Evolutionary conservation across 1,284 basidiomycete species (phyloP).

Genomic region (Amylostereum areolatum): DNA sequence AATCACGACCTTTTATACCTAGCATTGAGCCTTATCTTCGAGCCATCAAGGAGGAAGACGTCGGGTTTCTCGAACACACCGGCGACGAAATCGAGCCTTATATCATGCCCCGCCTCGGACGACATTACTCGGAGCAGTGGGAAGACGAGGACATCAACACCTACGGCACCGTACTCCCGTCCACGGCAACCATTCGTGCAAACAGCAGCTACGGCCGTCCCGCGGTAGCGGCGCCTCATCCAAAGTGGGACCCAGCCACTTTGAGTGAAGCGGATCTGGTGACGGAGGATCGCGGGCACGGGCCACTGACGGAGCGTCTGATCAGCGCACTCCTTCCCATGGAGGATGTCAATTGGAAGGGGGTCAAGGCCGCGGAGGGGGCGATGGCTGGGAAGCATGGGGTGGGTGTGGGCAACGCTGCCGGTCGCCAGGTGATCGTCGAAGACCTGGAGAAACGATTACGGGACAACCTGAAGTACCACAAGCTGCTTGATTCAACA

Average conservation of each 20-base stretch:
- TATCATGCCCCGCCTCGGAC: conserved; percentile 80
- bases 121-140: conserved; percentile 88
- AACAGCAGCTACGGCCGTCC: conserved; percentile 21
- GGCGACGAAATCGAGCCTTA: conserved; percentile 85
- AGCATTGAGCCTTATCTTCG: conserved; percentile 85
- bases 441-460: conserved; percentile 66
- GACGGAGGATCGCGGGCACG: conserved; percentile 70
- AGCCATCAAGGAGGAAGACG: conserved; percentile 82
- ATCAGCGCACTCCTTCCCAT: conserved; percentile 74
- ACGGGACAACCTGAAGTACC: conserved; percentile 65
- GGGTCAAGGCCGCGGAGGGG: conserved; percentile 72
- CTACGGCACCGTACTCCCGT: conserved; percentile 38
- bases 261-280: conserved; percentile 57
- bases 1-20: conserved; percentile 73
- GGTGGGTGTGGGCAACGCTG: conserved; percentile 65
- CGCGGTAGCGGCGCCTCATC: conserved; percentile 36
- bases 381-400: conserved; percentile 78
- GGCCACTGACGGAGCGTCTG: conserved; percentile 74
- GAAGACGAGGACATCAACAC: conserved; percentile 78
- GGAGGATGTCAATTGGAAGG: conserved; percentile 63
- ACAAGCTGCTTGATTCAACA: conserved; percentile 53
- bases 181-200: conserved; percentile 29
- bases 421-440: conserved; percentile 67
- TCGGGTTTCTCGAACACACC: conserved; percentile 85
- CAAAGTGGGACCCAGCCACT: conserved; percentile 71